Evolutionary conservation across 2,329 filamentous ascomycete genomes (phyloP), one percentile per base, ranked within the genome.

Genomic region (Pyrenophora seminiperda): DNA sequence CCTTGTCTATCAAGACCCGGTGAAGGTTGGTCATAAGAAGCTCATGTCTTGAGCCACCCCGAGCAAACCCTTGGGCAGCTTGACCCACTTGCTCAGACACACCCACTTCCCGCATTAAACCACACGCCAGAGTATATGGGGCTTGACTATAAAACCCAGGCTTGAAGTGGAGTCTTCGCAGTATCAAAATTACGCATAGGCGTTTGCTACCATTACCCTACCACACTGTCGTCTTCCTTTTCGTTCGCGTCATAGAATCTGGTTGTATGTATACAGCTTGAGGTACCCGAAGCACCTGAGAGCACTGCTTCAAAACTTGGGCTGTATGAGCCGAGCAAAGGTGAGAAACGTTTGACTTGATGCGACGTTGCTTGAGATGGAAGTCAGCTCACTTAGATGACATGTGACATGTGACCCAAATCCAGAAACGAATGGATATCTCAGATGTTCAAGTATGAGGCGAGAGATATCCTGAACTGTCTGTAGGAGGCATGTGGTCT

Each of bases 41-140:
- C 47, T 62, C 47, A 65, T 64, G 62, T 54, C 61, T 60, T 53
- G 54, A 59, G 63, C 58, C 60, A 56, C 58, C 61, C 67, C 61
- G 53, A 63, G 56, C 58, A 62, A 63, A 54, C 60, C 56, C 57
- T 57, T 50, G 50, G 58, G 48, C 62, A 60, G 59, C 58, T 59
- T 63, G 67, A 68, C 66, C 66, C 67, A 71, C 67, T 63, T 63
- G 46, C 53, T 50, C 55, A 50, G 58, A 61, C 55, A 53, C 49
- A 47, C 39, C 47, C 41, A 48, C 44, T 22, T 27, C 34, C 55
- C 58, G 49, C 56, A 56, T 52, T 37, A 37, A 51, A 37, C 53
- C 47, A 55, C 59, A 42, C 38, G 15, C 11, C 19, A 22, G 20
- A 15, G n/a, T 54, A 41, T 41, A 27, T 50, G 47, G 36, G 22